Evolutionary conservation across 768 basidiomycete genomes (phyloP).

Genomic region (Tulasnella sp.): DNA sequence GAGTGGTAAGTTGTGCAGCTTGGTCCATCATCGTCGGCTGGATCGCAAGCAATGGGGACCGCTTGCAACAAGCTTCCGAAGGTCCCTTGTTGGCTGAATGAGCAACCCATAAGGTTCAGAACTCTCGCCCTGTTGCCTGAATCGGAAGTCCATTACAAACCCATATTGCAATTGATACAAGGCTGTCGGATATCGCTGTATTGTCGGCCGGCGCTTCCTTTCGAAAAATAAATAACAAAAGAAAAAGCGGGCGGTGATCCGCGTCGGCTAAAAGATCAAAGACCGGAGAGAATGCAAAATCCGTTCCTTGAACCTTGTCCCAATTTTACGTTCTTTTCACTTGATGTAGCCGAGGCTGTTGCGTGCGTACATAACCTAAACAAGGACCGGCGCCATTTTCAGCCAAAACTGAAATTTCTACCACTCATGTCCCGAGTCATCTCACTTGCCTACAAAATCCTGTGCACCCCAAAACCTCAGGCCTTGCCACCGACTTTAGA

Average conservation of each 20-base stretch:
- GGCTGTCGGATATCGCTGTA: not conserved
- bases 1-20: not conserved
- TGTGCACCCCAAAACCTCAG: not conserved
- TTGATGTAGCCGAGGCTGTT: not conserved
- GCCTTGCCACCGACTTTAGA: not conserved
- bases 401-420: constrained; percentile 3
- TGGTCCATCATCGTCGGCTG: not conserved
- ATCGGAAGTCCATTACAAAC: not conserved
- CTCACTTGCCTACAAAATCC: constrained; percentile 2
- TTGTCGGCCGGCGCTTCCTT: not conserved
- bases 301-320: constrained; percentile 9
- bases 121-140: not conserved
- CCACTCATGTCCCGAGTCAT: not conserved
- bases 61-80: not conserved
- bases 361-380: constrained; percentile 10
- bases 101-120: not conserved
- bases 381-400: not conserved
- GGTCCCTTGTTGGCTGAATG: not conserved
- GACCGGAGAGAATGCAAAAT: not conserved
- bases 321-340: not conserved
- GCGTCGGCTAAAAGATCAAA: not conserved
- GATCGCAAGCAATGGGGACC: not conserved
- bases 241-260: constrained; percentile 1
- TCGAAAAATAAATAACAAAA: not conserved
- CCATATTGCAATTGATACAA: not conserved